A percentile compares a stretch with the other conserved stretches of the same genome.
These are phyloP conservation scores for Penicillium taxi DNA, from an alignment of 495 filamentous ascomycete genomes.

Conservation along the genomic window DNA sequence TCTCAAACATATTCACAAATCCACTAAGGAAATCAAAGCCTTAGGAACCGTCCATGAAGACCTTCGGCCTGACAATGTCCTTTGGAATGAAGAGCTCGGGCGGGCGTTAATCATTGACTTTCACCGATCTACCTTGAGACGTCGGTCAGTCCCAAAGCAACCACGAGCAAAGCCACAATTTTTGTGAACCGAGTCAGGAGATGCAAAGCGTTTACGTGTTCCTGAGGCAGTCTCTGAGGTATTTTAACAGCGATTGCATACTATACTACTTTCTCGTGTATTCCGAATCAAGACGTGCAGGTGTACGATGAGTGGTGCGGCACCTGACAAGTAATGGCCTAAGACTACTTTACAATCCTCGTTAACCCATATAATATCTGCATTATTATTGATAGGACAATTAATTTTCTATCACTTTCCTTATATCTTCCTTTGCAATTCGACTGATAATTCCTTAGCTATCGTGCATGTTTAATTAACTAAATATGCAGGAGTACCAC, in stretches of 20 bases:
- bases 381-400: constrained; percentile 7
- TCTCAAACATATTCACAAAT: constrained; percentile 8
- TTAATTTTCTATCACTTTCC: constrained; percentile 8
- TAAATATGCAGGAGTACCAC: constrained; percentile 6
- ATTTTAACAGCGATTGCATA: no score
- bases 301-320: no score
- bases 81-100: constrained; percentile 24
- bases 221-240: no score
- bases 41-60: constrained; percentile 17
- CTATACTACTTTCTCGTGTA: no score
- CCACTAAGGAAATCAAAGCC: constrained; percentile 14
- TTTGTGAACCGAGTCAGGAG: constrained; percentile 4
- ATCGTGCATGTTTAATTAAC: constrained; percentile 1
- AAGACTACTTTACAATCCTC: no score
- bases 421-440: constrained; percentile 6
- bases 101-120: constrained; percentile 29
- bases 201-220: constrained; percentile 9
- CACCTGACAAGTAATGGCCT: no score
- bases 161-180: constrained; percentile 7
- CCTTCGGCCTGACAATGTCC: constrained; percentile 19
- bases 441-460: constrained; percentile 1
- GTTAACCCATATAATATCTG: constrained; percentile 26
- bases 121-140: constrained; percentile 17
- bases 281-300: no score
- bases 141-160: constrained; percentile 5